Conservation (phyloP, 306 rosid genomes). For the Carpinus fangiana region DNA sequence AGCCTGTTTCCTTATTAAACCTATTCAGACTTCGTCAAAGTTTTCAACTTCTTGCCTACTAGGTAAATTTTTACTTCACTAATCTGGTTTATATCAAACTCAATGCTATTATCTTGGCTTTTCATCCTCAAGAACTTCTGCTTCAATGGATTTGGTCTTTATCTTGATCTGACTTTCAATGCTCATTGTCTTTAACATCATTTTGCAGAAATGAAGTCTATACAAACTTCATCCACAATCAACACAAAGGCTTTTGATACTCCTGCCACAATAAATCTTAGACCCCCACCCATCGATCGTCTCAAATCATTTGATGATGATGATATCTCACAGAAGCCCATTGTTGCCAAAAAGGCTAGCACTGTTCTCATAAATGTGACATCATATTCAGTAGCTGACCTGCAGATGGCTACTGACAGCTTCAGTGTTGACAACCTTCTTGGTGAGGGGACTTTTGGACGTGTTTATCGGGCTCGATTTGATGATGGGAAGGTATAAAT, state of each 20-base stretch:
- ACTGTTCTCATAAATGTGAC: slow-evolving; percentile 63
- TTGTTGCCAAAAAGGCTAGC: slow-evolving; percentile 51
- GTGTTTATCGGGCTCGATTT: slow-evolving; percentile 88
- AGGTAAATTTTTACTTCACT: slow-evolving; percentile 7
- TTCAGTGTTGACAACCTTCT: slow-evolving; percentile 83
- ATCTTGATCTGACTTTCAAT: not conserved
- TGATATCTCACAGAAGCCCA: slow-evolving; percentile 58
- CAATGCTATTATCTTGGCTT: slow-evolving; percentile 15
- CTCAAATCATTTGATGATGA: slow-evolving; percentile 77
- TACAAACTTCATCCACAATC: slow-evolving; percentile 46
- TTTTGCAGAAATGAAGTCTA: slow-evolving; percentile 71
- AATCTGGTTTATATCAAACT: slow-evolving; percentile 16
- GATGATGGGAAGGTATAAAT: slow-evolving; percentile 80
- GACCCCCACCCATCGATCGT: slow-evolving; percentile 94
- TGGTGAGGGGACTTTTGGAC: slow-evolving; percentile 94
- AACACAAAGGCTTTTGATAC: slow-evolving; percentile 54
- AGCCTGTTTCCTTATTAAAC: not conserved
- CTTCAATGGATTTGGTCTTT: slow-evolving; percentile 1
- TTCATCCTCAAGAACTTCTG: not conserved
- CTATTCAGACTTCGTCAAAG: not conserved
- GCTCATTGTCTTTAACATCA: slow-evolving; percentile 16
- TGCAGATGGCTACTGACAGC: slow-evolving; percentile 98
- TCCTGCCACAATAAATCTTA: slow-evolving; percentile 60
- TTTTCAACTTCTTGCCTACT: slow-evolving; percentile 11
- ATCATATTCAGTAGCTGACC: slow-evolving; percentile 83